Base-by-base conservation (phyloP, 345 rosid species). In the Eucalyptus cloeziana region DNA sequence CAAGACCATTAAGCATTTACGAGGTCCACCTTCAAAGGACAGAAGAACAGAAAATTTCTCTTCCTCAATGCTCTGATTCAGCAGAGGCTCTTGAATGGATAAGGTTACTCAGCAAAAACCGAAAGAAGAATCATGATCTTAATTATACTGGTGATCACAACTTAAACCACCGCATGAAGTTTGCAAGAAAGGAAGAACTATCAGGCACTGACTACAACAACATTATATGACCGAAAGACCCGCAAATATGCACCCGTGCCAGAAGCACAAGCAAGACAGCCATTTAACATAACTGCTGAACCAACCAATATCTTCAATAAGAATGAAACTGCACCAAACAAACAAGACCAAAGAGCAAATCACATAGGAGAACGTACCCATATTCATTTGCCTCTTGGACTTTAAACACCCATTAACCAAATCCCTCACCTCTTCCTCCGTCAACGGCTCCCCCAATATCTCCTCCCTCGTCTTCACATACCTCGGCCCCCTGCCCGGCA, bases 371-470 rank as follows among this genome's bases (percentile, higher is more conserved):
- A 76, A 44, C 47, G 49, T 95, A 97, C 99, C 98, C 94, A 98
- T 94, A 93, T 98, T 96, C 95, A 97, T 87, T 89, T 96, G 99
- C 90, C 99, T 94, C 16, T 87, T 89, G 43, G 97, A 88, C 91
- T 94, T 95, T 30, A 91, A 54, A 90, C 96, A 94, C 33, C 95
- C 89, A 49, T 91, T 89, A 43, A 98, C 93, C 90, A 98, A 90
- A 83, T 92, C 96, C 92, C 90, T 90, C 87, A 96, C 90, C 93
- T 98, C 99, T 89, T 94, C 95, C 89, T 83, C 81, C 2, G 93
- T 95, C 92, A 98, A 92, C 13, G 99, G 97, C 94, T 96, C 99
- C 24, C 99, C 99, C 89, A 96, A 71, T 87, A 96, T 94, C 95
- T 96, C 96, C 90, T 97, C 98, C 88, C 97, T 94, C 7, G 94